These are phyloP conservation scores for Reticulascus tulasneorum DNA, from an alignment of 2,329 filamentous ascomycete species.

Conservation along the genomic window DNA sequence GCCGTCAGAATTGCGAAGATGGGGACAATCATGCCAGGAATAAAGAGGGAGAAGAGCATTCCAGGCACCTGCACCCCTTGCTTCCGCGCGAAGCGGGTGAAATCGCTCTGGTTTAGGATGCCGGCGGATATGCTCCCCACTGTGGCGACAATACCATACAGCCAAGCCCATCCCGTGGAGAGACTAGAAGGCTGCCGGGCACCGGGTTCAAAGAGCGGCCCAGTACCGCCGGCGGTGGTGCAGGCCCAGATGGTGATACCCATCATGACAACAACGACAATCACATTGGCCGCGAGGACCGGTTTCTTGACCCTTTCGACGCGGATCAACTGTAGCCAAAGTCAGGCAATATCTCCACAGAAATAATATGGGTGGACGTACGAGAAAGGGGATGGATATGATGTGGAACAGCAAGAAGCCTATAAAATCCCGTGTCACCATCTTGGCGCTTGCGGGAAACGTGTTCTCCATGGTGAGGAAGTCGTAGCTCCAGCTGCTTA, in stretches of 20 bases:
- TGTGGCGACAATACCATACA: slow-evolving; percentile 25
- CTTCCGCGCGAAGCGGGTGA: slow-evolving; percentile 21
- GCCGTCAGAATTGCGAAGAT: slow-evolving; percentile 21
- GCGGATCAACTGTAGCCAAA: slow-evolving; percentile 27
- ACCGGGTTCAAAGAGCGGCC: slow-evolving; percentile 34
- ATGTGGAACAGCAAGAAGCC: slow-evolving; percentile 50
- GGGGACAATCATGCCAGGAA: slow-evolving; percentile 23
- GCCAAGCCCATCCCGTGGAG: slow-evolving; percentile 22
- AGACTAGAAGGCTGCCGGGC: slow-evolving; percentile 13
- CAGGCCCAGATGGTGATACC: slow-evolving; percentile 46
- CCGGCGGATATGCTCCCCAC: slow-evolving; percentile 23
- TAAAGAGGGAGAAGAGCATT: slow-evolving; percentile 20
- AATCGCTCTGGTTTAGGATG: slow-evolving; percentile 25
- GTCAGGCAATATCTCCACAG: not conserved
- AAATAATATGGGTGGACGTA: not conserved
- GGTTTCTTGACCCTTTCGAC: slow-evolving; percentile 46
- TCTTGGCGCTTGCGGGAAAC: slow-evolving; percentile 32
- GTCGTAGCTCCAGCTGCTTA: slow-evolving; percentile 42
- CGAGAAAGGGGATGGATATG: slow-evolving; percentile 43
- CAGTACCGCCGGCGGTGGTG: slow-evolving; percentile 36
- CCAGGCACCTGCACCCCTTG: slow-evolving; percentile 19
- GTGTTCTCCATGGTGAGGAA: slow-evolving; percentile 41
- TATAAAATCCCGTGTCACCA: slow-evolving; percentile 38
- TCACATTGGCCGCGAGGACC: slow-evolving; percentile 38
- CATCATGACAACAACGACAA: slow-evolving; percentile 42